These are phyloP conservation scores for Trichoderma citrinoviride DNA, from an alignment of 2,329 filamentous ascomycete species.

Conservation along the genomic window DNA sequence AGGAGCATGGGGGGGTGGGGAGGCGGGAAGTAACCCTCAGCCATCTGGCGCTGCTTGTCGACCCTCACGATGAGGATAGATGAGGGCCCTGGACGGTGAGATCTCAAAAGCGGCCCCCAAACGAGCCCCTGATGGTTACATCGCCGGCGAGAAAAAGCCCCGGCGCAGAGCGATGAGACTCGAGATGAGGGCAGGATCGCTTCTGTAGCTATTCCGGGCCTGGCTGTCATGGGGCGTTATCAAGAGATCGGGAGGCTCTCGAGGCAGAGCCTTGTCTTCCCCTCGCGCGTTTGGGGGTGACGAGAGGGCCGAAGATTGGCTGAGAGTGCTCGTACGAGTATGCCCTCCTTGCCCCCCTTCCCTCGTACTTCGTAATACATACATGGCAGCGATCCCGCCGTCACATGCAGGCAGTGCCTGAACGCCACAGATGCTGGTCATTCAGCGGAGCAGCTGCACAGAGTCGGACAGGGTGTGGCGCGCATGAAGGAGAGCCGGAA, in stretches of 20 bases:
- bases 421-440: not conserved
- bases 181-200: constrained; percentile 14
- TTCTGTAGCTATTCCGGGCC: not conserved
- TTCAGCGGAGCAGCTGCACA: not conserved
- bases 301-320: not conserved
- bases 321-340: not conserved
- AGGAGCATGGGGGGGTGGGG: constrained; percentile 22
- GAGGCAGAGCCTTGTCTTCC: not conserved
- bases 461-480: constrained; percentile 8
- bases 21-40: constrained; percentile 30
- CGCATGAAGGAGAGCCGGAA: constrained; percentile 14
- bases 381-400: not conserved
- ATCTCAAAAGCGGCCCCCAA: constrained; percentile 25
- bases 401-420: constrained; percentile 10
- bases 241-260: not conserved
- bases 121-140: constrained; percentile 30
- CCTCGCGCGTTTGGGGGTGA: not conserved
- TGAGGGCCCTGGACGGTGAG: constrained; percentile 22
- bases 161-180: constrained; percentile 25
- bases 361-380: too few relatives aligned
- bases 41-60: constrained; percentile 23
- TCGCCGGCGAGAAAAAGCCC: constrained; percentile 24
- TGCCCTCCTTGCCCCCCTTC: too few relatives aligned
- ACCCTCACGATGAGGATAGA: constrained; percentile 18
- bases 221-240: not conserved